A percentile compares a stretch with the other conserved stretches of the same genome.
Evolutionary conservation across 176 grass and related monocot species (phyloP).

Genomic region (Eragrostis nindensis): DNA sequence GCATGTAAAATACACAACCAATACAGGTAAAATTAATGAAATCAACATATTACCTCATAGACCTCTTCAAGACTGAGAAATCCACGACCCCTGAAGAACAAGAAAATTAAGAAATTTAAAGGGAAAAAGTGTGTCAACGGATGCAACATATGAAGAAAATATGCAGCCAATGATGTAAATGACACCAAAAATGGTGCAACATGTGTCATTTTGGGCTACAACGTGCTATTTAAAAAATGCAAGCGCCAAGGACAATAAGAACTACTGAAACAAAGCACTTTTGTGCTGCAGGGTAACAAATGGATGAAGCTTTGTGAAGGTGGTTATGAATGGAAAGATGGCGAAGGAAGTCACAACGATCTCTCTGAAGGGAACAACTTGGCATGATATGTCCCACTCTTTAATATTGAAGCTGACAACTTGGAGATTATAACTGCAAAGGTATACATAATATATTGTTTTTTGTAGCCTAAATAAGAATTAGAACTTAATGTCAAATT

Average conservation of each 20-base stretch:
- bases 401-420: neutral
- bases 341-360: conserved; percentile 3
- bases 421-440: neutral
- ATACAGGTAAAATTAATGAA: conserved; percentile 6
- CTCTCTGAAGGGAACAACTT: neutral
- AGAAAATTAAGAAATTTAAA: conserved; percentile 23
- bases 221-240: neutral
- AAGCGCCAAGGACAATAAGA: neutral
- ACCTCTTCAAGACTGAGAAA: conserved; percentile 80
- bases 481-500: neutral
- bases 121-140: neutral
- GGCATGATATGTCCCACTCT: neutral
- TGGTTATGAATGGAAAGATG: neutral
- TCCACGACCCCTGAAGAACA: conserved; percentile 62
- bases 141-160: neutral
- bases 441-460: neutral
- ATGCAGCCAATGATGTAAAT: neutral
- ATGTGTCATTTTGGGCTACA: neutral
- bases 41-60: conserved; percentile 54
- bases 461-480: neutral
- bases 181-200: neutral
- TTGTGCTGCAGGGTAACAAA: neutral
- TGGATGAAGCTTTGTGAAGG: neutral
- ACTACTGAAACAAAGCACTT: conserved; percentile 7
- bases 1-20: too few relatives aligned